A percentile compares a stretch with the other conserved stretches of the same genome.
These are phyloP conservation scores for Chlamydomonas reinhardtii DNA, from an alignment of 163 green algal genomes.

Conservation along the genomic window DNA sequence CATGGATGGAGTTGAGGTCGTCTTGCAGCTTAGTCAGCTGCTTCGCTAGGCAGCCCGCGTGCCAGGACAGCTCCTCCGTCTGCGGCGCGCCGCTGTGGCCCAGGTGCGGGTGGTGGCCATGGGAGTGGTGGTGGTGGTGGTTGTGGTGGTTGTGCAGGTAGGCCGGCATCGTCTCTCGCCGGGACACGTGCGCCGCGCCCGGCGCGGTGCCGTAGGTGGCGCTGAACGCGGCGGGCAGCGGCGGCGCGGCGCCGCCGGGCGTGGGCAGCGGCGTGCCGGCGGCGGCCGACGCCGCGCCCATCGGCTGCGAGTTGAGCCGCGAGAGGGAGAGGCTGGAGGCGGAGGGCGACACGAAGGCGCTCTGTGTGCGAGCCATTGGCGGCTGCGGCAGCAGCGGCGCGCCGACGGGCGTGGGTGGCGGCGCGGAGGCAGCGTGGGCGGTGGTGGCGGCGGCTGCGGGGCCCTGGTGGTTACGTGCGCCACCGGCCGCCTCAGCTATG, in stretches of 20 bases:
- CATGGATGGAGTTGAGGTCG: slow-evolving; percentile 22
- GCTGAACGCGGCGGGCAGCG: too few species aligned
- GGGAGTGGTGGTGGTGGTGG: background rate
- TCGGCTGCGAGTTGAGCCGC: background rate
- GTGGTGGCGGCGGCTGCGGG: background rate
- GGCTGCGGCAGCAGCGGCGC: background rate
- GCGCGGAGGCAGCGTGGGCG: background rate
- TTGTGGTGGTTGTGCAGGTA: background rate
- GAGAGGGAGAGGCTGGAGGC: too few species aligned
- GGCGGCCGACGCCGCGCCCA: too few species aligned
- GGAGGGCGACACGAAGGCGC: background rate
- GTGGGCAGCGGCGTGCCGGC: background rate
- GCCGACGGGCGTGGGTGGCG: too few species aligned
- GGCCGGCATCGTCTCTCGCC: slow-evolving; percentile 14
- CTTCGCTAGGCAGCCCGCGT: slow-evolving; percentile 33
- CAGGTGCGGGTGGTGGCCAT: background rate
- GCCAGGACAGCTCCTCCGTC: slow-evolving; percentile 41
- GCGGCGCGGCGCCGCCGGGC: too few species aligned
- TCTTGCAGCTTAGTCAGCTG: slow-evolving; percentile 44
- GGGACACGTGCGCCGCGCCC: background rate
- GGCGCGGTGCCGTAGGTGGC: too few species aligned
- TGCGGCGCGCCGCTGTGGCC: background rate
- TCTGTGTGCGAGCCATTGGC: slow-evolving; percentile 7
- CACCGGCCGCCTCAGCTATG: too few species aligned
- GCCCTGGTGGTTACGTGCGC: too few species aligned